phyloP scores from a whole-genome alignment of 2,329 filamentous ascomycete species.

The Aspergillus sergii region DNA sequence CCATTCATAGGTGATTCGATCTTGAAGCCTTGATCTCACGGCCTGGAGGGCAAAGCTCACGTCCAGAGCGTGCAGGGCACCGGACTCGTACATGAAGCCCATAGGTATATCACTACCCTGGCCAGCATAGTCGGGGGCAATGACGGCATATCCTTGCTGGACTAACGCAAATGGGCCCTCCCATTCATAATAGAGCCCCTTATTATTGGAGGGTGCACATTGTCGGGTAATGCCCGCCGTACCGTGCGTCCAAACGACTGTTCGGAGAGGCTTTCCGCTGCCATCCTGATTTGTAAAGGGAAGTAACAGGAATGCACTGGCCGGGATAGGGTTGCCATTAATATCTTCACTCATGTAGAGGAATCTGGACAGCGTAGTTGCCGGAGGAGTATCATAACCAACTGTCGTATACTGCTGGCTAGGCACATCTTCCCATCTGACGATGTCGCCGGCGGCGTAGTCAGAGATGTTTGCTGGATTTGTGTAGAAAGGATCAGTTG shows the following conservation, averaged over 20 bases:
- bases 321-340: neutral
- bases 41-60: constrained; percentile 3
- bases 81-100: constrained; percentile 7
- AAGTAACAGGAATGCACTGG: neutral
- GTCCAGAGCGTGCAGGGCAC: constrained; percentile 1
- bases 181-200: neutral
- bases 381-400: neutral
- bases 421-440: neutral
- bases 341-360: neutral
- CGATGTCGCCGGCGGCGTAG: neutral
- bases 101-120: constrained; percentile 5
- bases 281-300: neutral
- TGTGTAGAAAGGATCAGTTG: neutral
- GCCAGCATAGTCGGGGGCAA: constrained; percentile 12
- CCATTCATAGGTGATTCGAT: constrained; percentile 7
- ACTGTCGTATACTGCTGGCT: neutral
- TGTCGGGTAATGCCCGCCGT: neutral
- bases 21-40: neutral
- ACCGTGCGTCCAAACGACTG: neutral
- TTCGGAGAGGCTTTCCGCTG: neutral
- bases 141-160: constrained; percentile 4
- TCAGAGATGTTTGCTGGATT: neutral
- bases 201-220: neutral
- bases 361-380: neutral
- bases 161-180: constrained; percentile 3